Percentiles rank a stretch among this genome's conserved stretches.
phyloP scores from a whole-genome alignment of 371 early-diverging fungal genomes.

The Lichtheimia ornata region DNA sequence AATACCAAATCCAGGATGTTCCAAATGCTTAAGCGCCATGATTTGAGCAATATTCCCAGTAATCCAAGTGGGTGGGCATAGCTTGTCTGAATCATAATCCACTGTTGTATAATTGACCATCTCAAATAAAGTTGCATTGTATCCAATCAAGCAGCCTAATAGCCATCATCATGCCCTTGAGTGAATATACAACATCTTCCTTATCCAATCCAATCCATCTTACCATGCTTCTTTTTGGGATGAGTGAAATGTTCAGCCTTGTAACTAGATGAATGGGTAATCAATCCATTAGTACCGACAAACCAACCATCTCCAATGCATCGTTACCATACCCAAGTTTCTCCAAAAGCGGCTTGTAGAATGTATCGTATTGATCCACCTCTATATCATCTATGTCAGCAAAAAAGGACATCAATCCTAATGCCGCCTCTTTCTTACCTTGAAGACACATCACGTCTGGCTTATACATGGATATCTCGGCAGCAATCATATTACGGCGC shows the following conservation, averaged over 20 bases:
- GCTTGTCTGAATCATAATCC: conserved; percentile 47
- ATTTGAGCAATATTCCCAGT: conserved; percentile 59
- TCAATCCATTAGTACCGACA: neutral
- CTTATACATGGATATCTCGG: conserved; percentile 48
- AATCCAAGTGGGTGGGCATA: conserved; percentile 43
- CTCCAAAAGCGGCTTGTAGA: conserved; percentile 27
- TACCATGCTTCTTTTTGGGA: conserved; percentile 44
- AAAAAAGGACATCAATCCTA: neutral
- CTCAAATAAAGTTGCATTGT: conserved; percentile 32
- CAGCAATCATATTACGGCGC: conserved; percentile 39
- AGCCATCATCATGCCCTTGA: neutral
- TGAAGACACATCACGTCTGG: conserved; percentile 60
- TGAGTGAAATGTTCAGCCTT: conserved; percentile 29
- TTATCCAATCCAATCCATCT: neutral
- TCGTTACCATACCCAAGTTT: conserved; percentile 28
- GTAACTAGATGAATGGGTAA: conserved; percentile 15
- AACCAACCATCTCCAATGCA: neutral
- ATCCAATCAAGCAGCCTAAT: conserved; percentile 37
- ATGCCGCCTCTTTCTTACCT: conserved; percentile 24
- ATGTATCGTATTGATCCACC: conserved; percentile 41
- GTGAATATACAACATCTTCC: neutral
- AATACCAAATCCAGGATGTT: conserved; percentile 22
- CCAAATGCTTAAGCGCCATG: conserved; percentile 29
- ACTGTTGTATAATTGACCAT: conserved; percentile 34
- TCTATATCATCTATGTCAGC: conserved; percentile 18